Conservation (phyloP, 169 alveolate genomes). For the Plasmodium malariae region DNA sequence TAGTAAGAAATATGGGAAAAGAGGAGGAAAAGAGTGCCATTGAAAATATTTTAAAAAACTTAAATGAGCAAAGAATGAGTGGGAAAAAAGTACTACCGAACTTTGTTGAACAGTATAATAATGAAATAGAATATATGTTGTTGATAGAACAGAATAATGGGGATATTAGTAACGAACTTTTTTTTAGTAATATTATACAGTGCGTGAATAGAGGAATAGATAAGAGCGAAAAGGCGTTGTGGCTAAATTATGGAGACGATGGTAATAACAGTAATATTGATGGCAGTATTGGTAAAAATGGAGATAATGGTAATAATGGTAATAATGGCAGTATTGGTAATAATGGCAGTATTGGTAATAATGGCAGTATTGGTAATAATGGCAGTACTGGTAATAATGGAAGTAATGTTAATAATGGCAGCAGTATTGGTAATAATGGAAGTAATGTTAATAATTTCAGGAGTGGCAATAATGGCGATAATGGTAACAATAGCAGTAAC, state of each 20-base stretch:
- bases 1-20: not conserved
- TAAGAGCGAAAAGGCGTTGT: not conserved
- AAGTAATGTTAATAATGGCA: not conserved
- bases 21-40: constrained; percentile 19
- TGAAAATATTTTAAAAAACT: constrained; percentile 24
- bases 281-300: not conserved
- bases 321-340: not conserved
- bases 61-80: not conserved
- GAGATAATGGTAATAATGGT: not conserved
- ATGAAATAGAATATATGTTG: not conserved
- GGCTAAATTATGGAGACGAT: not conserved
- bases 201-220: not conserved
- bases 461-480: not conserved
- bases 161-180: too few species aligned
- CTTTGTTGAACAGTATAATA: not conserved
- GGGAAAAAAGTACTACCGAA: not conserved
- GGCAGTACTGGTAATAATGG: too few species aligned
- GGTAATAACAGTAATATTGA: not conserved
- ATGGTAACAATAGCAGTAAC: too few species aligned
- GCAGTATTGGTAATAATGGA: not conserved
- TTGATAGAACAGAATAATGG: not conserved
- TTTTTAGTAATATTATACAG: not conserved
- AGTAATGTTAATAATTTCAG: not conserved
- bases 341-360: not conserved
- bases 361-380: too few species aligned